These are phyloP conservation scores for Chlorella sp. DNA, from an alignment of 139 green algal species.

Conservation along the genomic window DNA sequence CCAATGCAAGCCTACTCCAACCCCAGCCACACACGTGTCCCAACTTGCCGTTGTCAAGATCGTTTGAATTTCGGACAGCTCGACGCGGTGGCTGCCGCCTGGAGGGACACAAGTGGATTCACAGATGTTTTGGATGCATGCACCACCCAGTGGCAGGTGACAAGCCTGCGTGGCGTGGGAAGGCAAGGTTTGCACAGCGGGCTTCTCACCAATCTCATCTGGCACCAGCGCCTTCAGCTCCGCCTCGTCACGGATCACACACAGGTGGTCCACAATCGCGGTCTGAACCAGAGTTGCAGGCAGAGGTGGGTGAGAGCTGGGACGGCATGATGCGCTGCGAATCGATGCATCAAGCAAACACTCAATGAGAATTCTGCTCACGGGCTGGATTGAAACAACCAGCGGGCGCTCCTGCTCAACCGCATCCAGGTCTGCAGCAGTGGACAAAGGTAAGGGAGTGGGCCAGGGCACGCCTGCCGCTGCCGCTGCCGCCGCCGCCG, in stretches of 20 bases:
- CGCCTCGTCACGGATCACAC: slow-evolving; percentile 8
- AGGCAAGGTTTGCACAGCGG: too few relatives aligned
- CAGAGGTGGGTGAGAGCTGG: neutral
- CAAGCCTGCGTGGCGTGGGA: neutral
- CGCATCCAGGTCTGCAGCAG: neutral
- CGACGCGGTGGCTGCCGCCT: slow-evolving; percentile 46
- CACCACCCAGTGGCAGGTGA: neutral
- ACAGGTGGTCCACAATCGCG: slow-evolving; percentile 48
- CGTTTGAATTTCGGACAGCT: slow-evolving; percentile 37
- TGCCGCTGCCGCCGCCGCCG: too few relatives aligned
- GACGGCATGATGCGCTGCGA: neutral
- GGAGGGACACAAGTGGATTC: too few relatives aligned
- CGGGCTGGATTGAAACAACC: too few relatives aligned
- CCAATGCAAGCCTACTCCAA: too few relatives aligned
- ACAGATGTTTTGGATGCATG: too few relatives aligned
- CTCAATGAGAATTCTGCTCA: too few relatives aligned
- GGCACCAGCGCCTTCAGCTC: slow-evolving; percentile 16
- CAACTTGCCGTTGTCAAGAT: slow-evolving; percentile 44
- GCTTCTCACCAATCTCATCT: slow-evolving; percentile 3
- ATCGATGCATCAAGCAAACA: too few relatives aligned
- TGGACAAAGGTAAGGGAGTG: neutral
- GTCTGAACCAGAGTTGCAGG: neutral
- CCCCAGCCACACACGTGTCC: too few relatives aligned
- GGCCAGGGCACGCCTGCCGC: too few relatives aligned
- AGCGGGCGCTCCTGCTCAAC: too few relatives aligned